These are phyloP conservation scores for Aspergillus transmontanensis DNA, from an alignment of 2,329 filamentous ascomycete species.

Conservation along the genomic window DNA sequence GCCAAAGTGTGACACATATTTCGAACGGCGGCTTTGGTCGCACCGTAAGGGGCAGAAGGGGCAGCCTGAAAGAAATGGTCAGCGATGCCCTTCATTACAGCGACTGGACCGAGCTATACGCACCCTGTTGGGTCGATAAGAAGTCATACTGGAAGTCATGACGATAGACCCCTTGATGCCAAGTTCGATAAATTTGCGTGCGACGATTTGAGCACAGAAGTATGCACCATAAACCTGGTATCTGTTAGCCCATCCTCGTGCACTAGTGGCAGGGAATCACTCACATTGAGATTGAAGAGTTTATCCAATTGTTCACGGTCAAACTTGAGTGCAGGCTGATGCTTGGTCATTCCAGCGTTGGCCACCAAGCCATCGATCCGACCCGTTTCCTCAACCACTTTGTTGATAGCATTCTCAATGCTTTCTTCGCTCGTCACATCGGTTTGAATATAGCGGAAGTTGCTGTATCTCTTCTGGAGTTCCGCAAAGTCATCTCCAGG, in stretches of 20 bases:
- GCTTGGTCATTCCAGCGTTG: slow-evolving; percentile 49
- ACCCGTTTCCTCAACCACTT: slow-evolving; percentile 40
- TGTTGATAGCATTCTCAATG: slow-evolving; percentile 45
- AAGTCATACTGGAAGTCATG: slow-evolving; percentile 53
- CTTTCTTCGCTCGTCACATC: slow-evolving; percentile 49
- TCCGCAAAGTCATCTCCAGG: slow-evolving; percentile 36
- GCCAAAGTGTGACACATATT: slow-evolving; percentile 39
- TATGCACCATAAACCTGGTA: slow-evolving; percentile 31
- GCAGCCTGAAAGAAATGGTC: slow-evolving; percentile 36
- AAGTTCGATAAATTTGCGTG: slow-evolving; percentile 44
- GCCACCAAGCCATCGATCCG: slow-evolving; percentile 48
- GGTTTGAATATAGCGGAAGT: slow-evolving; percentile 49
- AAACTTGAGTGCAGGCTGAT: slow-evolving; percentile 51
- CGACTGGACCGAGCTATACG: not conserved
- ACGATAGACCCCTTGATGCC: slow-evolving; percentile 43
- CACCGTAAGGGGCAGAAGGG: slow-evolving; percentile 54
- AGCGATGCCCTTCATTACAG: not conserved
- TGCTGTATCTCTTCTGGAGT: slow-evolving; percentile 44
- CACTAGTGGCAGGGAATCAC: not conserved
- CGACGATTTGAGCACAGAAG: slow-evolving; percentile 33
- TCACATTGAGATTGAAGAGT: slow-evolving; percentile 49
- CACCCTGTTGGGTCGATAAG: slow-evolving; percentile 50
- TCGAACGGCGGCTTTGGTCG: slow-evolving; percentile 47
- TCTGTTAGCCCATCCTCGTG: not conserved
- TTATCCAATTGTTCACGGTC: slow-evolving; percentile 42